Base-by-base conservation (phyloP, 73 alveolate species). In the Blepharisma stoltei region DNA sequence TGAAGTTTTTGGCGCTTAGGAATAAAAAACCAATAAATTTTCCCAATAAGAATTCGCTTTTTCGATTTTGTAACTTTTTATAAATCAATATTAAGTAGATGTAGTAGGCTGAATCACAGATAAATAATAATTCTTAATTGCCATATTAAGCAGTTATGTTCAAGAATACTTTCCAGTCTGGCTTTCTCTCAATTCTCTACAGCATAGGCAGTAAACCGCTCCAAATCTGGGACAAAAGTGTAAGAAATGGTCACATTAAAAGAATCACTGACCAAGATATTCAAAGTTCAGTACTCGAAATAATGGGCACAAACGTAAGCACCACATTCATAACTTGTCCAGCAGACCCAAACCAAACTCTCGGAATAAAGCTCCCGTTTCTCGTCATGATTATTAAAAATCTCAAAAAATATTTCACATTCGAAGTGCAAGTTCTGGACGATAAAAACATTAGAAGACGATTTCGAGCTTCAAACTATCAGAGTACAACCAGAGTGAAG, bases 281-380 rank as follows among this genome's bases (percentile, higher is more conserved):
- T 86, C 95, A 92, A 81, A 78, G 94, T 14, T 90, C 97, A n/a
- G 99, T 95, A 55, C 91, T 95, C 32, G 99, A 95, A 83, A 95
- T 95, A 43, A 93, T 94, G 96, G 99, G 99, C 27, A 95, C 99
- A 55, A 95, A 95, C 84, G 99, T 95, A 27, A 85, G 96, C 9
- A 95, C 99, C 44, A 93, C 92, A 78, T 95, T 84, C 89, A 85
- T 95, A 81, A 87, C 94, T 43, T 93, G 97, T 85, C 99, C 99
- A 41, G 88, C 97, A 6, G 95, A 89, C 55, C 92, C 96, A 76
- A 95, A 95, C 78, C 94, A 95, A 87, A 95, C 99, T 6, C 89
- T 95, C 38, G 99, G 98, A 20, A 94, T 95, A 77, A 95, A 95
- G 92, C 90, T 95, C 69, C 99, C 99, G 27, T 95, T 95, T 94